Evolutionary conservation across 192 early-diverging fungal species (phyloP), one percentile per base, ranked within the genome.

Genomic region (Coemansia interrupta): DNA sequence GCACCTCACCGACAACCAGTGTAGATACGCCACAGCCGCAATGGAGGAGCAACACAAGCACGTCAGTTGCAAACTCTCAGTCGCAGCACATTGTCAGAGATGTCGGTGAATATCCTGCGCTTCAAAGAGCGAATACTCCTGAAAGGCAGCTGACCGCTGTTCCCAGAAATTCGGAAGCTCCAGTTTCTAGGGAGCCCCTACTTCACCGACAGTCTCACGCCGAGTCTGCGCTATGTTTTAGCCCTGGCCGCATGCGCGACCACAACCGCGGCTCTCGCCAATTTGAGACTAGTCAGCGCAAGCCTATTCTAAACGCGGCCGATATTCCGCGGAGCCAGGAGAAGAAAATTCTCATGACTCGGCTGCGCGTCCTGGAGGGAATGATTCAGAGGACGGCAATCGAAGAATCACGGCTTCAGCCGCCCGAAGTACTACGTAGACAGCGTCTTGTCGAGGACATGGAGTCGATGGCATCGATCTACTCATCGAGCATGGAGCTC

Each of bases 351-450:
- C 23, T 68, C 24, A 47, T 78, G 49, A 61, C 68, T 22, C 64
- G 61, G 1, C 45, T 71, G 53, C 74, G 74, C 23, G 64, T 78
- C 38, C 55, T 71, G 13, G 74, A 78, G 44, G 46, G 50, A n/a
- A 70, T 78, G 58, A 64, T 78, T 17, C 74, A 78, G 32, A 67
- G 61, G 49, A 18, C 60, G 3, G 58, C 64, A n/a, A 70, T 78
- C 1, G 68, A 68, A 24, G 68, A 71, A 26, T 63, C 74, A 12
- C 74, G 74, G 3, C 48, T 70, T 42, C 68, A 68, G 61, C 74
- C 74, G 15, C 64, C 68, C 8, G 57, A 68, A 0, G 57, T 36
- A n/a, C 45, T 68, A 14, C 60, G 46, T 19, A 28, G 55, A 32
- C 39, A 64, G 32, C 74, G 56, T 17, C 57, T 64, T 9, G 56